Evolutionary conservation across 2,329 filamentous ascomycete species (phyloP), one percentile per base, ranked within the genome.

Genomic region (Sclerotinia borealis): DNA sequence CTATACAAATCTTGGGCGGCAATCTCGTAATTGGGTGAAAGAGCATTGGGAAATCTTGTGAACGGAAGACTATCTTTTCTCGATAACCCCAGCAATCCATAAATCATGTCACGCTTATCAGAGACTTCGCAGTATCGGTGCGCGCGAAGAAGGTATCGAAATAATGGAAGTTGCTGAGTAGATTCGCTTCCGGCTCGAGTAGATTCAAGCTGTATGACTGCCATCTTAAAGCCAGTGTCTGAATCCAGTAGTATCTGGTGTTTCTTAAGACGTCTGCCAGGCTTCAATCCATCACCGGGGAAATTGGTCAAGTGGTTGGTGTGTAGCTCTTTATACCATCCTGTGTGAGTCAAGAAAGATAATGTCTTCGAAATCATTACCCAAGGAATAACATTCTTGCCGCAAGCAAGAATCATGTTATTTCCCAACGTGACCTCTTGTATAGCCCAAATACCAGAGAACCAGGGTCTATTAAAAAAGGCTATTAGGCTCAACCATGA

Each of bases 381-480:
- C 59, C 59, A 61, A 34, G 59, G 48, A 27, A 61, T 29, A 9
- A n/a, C 7, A 13, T 25, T 34, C 9, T 43, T 37, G 19, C 48
- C 48, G 15, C 59, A 61, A 29, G 37, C 29, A 61, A 61, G 29
- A 7, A 52, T 43, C 6, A 61, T 19, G 45, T 36, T 1, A 54
- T 31, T 54, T 31, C 59, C 47, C 7, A 55, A 43, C 6, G 48
- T 31, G 8, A 54, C 37, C 10, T 61, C 59, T 25, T 61, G 59
- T 27, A 61, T 10, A 43, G 59, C 47, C 48, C 59, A 61, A 17
- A 54, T 17, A 25, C 49, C 59, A 1, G 47, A 54, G 13, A 61
- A 61, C 48, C 59, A 61, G n/a, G 47, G 48, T 36, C 47, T 51
- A 29, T 61, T 52, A 15, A 61, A 61, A n/a, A 61, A 61, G 19